phyloP scores from a whole-genome alignment of 2,329 filamentous ascomycete species.

The Septoria linicola region DNA sequence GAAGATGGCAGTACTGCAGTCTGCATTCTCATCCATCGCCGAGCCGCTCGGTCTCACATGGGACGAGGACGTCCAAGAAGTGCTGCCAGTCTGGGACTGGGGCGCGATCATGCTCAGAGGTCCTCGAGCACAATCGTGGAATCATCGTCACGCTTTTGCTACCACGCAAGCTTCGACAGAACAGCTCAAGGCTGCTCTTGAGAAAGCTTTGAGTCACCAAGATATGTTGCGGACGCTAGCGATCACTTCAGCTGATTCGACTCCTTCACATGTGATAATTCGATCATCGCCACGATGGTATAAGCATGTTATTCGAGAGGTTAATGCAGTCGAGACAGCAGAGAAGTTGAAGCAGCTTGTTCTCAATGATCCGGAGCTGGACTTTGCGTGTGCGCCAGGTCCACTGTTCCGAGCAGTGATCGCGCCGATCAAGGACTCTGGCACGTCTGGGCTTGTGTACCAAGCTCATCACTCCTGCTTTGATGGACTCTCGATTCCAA shows the following conservation, averaged over 20 bases:
- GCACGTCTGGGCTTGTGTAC: neutral
- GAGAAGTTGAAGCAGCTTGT: neutral
- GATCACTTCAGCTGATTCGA: neutral
- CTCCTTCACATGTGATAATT: neutral
- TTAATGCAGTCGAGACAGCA: neutral
- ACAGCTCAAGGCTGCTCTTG: neutral
- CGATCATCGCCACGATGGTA: neutral
- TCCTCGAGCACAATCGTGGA: neutral
- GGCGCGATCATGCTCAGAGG: neutral
- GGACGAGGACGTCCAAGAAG: constrained; percentile 16
- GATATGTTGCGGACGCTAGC: neutral
- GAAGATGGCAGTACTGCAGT: neutral
- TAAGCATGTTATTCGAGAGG: neutral
- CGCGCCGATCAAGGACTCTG: neutral
- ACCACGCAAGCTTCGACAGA: neutral
- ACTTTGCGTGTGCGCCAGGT: neutral
- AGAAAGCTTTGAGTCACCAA: neutral
- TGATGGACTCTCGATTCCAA: neutral
- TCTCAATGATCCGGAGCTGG: neutral
- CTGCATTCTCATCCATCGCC: neutral
- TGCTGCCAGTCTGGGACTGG: constrained; percentile 16
- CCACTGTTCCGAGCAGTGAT: neutral
- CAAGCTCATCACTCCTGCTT: neutral
- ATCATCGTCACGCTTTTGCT: neutral
- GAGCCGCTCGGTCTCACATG: constrained; percentile 2